Evolutionary conservation across 140 eudicot genomes (phyloP).

Genomic region (Erigeron philadelphicus): DNA sequence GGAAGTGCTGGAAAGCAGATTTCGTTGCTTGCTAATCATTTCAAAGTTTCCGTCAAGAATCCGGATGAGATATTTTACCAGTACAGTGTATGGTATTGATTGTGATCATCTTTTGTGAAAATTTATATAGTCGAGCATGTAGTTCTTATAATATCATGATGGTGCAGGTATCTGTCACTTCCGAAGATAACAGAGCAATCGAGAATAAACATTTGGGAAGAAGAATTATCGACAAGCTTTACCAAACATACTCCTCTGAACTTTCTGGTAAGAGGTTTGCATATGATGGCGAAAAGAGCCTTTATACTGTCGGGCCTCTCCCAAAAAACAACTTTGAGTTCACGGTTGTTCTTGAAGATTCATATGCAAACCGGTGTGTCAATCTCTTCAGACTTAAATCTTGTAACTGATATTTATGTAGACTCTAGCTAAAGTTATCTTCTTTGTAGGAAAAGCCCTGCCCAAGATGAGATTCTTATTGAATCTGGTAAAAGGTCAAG

Average conservation of each 20-base stretch:
- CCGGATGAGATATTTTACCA: constrained; percentile 64
- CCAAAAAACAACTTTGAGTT: constrained; percentile 57
- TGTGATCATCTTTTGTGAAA: not conserved
- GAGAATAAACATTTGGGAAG: constrained; percentile 60
- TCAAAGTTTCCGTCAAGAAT: constrained; percentile 63
- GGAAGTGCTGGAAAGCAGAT: constrained; percentile 61
- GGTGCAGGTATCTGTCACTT: constrained; percentile 65
- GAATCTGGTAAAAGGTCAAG: constrained; percentile 62
- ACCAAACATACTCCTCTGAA: constrained; percentile 64
- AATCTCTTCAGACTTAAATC: constrained; percentile 19
- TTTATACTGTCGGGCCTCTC: constrained; percentile 77
- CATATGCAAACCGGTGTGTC: constrained; percentile 51
- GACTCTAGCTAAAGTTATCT: constrained; percentile 19
- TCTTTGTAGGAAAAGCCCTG: constrained; percentile 42
- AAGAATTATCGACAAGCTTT: constrained; percentile 57
- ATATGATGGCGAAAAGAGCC: constrained; percentile 77
- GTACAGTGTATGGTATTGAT: constrained; percentile 56
- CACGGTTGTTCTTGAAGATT: constrained; percentile 66
- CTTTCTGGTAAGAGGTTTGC: constrained; percentile 66
- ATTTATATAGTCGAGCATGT: not conserved
- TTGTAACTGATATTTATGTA: not conserved
- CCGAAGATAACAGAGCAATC: constrained; percentile 45
- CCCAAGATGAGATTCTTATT: constrained; percentile 32
- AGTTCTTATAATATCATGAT: constrained; percentile 8
- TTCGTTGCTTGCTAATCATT: constrained; percentile 68